Base-by-base conservation (phyloP, 2,329 filamentous ascomycete species). In the Onygenales sp. region DNA sequence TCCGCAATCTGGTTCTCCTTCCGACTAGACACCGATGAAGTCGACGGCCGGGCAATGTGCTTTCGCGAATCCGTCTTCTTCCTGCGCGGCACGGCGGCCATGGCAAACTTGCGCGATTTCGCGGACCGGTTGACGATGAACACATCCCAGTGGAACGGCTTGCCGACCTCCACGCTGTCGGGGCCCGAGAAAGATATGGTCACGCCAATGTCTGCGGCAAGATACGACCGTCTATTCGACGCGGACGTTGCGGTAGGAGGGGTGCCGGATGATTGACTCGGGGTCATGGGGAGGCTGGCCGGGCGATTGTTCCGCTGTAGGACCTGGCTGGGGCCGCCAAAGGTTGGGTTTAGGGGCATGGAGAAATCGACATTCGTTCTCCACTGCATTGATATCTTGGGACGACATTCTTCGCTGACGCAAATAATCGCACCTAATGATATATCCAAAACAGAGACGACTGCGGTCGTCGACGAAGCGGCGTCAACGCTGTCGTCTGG, bases 41-140 rank as follows among this genome's bases (percentile, higher is more conserved):
- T 70, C 0, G 72, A 73, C n/a, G 70, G 68, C 47, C 70, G 67
- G 50, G 74, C 57, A 56, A 69, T 63, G 59, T 79, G 75, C 8
- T 67, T 70, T 10, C 69, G 60, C 11, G 62, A 56, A 47, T 70
- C 67, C 2, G 70, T 64, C 49, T 70, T 67, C 59, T 72, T 76
- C 34, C 75, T 65, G 52, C 72, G 76, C 2, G 78, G 75, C 13
- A 82, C 70, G 1, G 76, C 75, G 17, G 79, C 64, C 42, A 84
- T 68, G 6, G 77, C 76, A 49, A 84, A 74, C 58, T 79, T 78
- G 3, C 78, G 74, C 17, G 70, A 61, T 48, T 74, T 72, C n/a
- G 69, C 65, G 11, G 79, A 82, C 10, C 76, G 75, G 58, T 84
- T 84, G 52, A 82, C 75, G 40, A 83, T 77, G 55, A 83, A 80